Percentiles rank a stretch among this genome's conserved stretches.
These are phyloP conservation scores for Anthracocystis setariae DNA, from an alignment of 1,284 basidiomycete species.

Conservation along the genomic window DNA sequence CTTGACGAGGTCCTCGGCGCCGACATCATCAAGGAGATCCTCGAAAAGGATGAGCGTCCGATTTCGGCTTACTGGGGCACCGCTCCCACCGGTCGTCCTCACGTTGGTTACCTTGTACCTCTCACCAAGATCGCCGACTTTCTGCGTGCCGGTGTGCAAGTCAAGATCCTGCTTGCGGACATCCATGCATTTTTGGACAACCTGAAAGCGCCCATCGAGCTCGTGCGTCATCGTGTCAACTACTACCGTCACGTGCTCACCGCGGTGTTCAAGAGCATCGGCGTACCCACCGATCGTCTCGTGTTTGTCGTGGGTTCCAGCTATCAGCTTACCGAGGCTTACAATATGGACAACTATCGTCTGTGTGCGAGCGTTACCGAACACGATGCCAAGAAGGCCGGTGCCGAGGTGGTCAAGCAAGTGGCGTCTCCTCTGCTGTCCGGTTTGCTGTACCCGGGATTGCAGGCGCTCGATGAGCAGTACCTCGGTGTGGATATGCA, in stretches of 20 bases:
- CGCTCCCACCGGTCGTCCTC: slow-evolving; percentile 89
- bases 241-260: slow-evolving; percentile 88
- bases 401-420: slow-evolving; percentile 99
- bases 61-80: slow-evolving; percentile 74
- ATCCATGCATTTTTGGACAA: slow-evolving; percentile 98
- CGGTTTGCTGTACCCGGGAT: slow-evolving; percentile 91
- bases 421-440: slow-evolving; percentile 90
- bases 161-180: slow-evolving; percentile 90
- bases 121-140: slow-evolving; percentile 97
- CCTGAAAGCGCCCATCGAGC: slow-evolving; percentile 94
- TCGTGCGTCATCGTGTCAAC: slow-evolving; percentile 85
- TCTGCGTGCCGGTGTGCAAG: slow-evolving; percentile 87
- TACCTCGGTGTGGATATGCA: slow-evolving; percentile 97
- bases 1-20: slow-evolving; percentile 88
- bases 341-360: slow-evolving; percentile 94
- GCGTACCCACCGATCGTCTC: slow-evolving; percentile 81
- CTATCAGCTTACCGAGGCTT: slow-evolving; percentile 90
- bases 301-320: slow-evolving; percentile 86
- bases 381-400: slow-evolving; percentile 97
- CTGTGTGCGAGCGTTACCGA: slow-evolving; percentile 89
- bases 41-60: slow-evolving; percentile 73
- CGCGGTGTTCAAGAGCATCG: slow-evolving; percentile 86
- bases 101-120: slow-evolving; percentile 96
- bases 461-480: slow-evolving; percentile 97
- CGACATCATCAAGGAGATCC: slow-evolving; percentile 82